Base-by-base conservation (phyloP, 495 filamentous ascomycete genomes). In the Polyplosphaeria fusca region DNA sequence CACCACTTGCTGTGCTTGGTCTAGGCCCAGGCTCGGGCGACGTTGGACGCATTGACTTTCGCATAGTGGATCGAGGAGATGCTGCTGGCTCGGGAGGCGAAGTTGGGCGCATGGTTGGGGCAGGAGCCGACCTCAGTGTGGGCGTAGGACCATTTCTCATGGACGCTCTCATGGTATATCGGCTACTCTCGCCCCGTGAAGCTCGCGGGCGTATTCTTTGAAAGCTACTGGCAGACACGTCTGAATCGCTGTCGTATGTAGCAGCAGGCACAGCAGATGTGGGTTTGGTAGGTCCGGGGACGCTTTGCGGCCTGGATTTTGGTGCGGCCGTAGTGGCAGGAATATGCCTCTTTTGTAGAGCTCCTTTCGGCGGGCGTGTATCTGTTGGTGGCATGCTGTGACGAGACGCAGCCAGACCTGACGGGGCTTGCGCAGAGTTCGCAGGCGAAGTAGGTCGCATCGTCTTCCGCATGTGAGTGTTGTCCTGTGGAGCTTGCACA, bases 161-260 rank as follows among this genome's bases (percentile, higher is more conserved):
- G 0, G 78, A 80, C 16, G 76, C 70, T 44, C 76, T 77, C 81
- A 86, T 83, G 0, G 56, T 67, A 52, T 77, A 77, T 14, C 70
- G 47, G 3, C 71, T 70, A 25, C 20, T 28, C 62, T 58, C 52
- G 27, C 44, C 49, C 41, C 54, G 51, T 16, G 74, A 69, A 24
- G 67, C 47, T 27, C 75, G 71, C 28, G 46, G 63, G 28, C 71
- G 68, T 24, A 71, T 63, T 54, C 77, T 77, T 55, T 74, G 78
- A 73, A 86, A 86, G 63, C 80, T 83, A 64, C 81, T 85, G 12
- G 64, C 71, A 5, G 79, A 80, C 4, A 79, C 82, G 58, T 83
- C 64, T 13, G 72, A 74, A 47, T 73, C 82, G 50, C 80, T 84
- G 45, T 77, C 82, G 62, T 79, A 79, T 0, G 76, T 77, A 54